A percentile compares a stretch with the other conserved stretches of the same genome.
phyloP scores from a whole-genome alignment of 257 asterid genomes.

The Scutellaria baicalensis region DNA sequence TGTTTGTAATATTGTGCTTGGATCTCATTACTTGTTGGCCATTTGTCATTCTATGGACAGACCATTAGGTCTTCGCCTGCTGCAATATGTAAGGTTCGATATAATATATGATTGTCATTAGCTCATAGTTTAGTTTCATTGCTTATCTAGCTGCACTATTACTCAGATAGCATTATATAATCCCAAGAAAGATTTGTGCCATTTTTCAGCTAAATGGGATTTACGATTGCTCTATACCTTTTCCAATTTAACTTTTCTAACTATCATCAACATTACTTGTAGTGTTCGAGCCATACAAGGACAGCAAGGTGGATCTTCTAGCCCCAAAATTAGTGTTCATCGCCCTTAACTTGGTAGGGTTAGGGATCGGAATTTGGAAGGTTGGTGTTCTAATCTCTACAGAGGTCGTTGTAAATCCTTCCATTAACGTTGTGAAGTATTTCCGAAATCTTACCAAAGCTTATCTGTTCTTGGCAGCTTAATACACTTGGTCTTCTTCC shows the following conservation, averaged over 20 bases:
- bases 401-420: not conserved
- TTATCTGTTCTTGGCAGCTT: constrained; percentile 49
- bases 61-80: not conserved
- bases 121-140: not conserved
- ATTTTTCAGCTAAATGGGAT: constrained; percentile 1
- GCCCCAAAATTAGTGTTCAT: constrained; percentile 68
- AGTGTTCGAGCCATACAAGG: constrained; percentile 97
- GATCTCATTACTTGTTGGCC: not conserved
- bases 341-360: constrained; percentile 80
- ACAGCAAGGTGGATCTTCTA: constrained; percentile 74
- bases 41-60: not conserved
- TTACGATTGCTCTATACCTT: not conserved
- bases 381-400: constrained; percentile 31
- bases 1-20: not conserved
- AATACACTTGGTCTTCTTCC: constrained; percentile 97
- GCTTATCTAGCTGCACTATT: not conserved
- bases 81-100: not conserved
- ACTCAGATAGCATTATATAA: not conserved
- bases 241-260: not conserved
- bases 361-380: constrained; percentile 95
- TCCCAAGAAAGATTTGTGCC: not conserved
- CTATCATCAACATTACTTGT: constrained; percentile 16
- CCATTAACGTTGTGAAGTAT: not conserved
- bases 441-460: not conserved
- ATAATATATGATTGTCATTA: not conserved